These are phyloP conservation scores for Syzygium malaccense DNA, from an alignment of 441 rosid genomes.

Conservation along the genomic window DNA sequence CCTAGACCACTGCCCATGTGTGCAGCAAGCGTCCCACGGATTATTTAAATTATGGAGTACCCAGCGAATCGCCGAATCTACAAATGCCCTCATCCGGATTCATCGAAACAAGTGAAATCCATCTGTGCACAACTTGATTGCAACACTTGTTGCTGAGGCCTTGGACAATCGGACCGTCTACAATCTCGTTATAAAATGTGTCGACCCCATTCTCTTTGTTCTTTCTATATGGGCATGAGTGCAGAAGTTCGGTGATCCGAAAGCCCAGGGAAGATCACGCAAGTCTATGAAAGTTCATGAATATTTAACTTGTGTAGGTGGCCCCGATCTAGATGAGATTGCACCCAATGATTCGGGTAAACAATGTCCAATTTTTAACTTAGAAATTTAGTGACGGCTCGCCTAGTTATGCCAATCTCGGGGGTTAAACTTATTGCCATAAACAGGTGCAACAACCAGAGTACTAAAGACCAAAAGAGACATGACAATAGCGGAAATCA, in stretches of 20 bases:
- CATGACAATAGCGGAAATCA: background rate
- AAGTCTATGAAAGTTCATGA: background rate
- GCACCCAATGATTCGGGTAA: background rate
- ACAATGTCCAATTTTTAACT: background rate
- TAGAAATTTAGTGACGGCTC: background rate
- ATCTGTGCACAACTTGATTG: background rate
- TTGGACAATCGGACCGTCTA: background rate
- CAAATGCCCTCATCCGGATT: background rate
- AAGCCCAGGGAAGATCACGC: background rate
- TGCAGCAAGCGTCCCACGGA: background rate
- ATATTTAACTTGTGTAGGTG: background rate
- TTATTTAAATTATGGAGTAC: background rate
- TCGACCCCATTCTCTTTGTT: background rate
- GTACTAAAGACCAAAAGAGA: background rate
- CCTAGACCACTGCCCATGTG: background rate
- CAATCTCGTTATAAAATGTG: background rate
- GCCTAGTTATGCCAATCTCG: background rate
- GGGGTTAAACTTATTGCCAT: background rate
- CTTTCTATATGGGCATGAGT: background rate
- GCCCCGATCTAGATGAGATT: background rate
- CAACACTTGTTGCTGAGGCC: background rate
- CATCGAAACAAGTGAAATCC: background rate
- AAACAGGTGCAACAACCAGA: background rate
- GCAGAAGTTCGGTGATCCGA: background rate
- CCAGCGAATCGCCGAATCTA: background rate